These are phyloP conservation scores for Colletotrichum zoysiae DNA, from an alignment of 2,329 filamentous ascomycete genomes.

Conservation along the genomic window DNA sequence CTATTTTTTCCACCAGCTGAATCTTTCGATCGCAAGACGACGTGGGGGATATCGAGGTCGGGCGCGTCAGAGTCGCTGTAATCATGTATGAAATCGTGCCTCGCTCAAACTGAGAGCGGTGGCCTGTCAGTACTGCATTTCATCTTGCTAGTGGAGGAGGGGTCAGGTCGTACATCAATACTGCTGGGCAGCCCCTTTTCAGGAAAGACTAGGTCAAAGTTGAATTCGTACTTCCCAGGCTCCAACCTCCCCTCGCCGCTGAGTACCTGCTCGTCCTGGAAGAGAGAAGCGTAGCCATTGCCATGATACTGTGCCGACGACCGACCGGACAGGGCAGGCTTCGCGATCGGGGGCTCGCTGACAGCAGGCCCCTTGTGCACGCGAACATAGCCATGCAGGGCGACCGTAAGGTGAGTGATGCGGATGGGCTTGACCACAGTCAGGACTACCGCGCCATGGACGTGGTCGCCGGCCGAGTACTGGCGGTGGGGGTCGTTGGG, in stretches of 20 bases:
- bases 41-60: conserved; percentile 86
- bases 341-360: conserved; percentile 62
- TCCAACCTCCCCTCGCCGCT: conserved; percentile 83
- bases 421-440: conserved; percentile 80
- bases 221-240: conserved; percentile 82
- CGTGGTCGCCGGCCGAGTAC: conserved; percentile 80
- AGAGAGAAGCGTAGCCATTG: conserved; percentile 83
- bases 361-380: conserved; percentile 79
- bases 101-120: conserved; percentile 81
- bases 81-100: conserved; percentile 93
- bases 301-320: conserved; percentile 71
- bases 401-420: conserved; percentile 84
- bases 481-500: conserved; percentile 82
- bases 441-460: conserved; percentile 79
- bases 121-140: conserved; percentile 21
- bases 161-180: conserved; percentile 80
- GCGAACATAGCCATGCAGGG: conserved; percentile 82
- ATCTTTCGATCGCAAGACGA: conserved; percentile 85
- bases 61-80: conserved; percentile 88
- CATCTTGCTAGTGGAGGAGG: conserved; percentile 1
- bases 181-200: conserved; percentile 83
- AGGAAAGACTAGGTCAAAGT: conserved; percentile 80
- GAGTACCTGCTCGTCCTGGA: conserved; percentile 84
- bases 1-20: conserved; percentile 83
- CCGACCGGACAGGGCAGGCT: conserved; percentile 56